Base-by-base conservation (phyloP, 495 filamentous ascomycete species). In the Cetradonia linearis region DNA sequence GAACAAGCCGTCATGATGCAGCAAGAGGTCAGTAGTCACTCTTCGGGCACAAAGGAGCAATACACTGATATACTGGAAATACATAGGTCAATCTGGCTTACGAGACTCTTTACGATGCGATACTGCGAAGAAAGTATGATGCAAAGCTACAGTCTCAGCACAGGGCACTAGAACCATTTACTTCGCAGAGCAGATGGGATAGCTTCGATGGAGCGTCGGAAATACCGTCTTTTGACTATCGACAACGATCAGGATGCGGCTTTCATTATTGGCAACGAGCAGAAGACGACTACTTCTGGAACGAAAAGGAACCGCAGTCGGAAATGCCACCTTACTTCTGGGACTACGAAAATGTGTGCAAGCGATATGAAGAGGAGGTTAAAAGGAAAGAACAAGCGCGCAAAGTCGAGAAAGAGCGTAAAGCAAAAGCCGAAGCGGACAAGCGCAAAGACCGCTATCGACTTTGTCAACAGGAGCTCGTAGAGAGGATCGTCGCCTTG, bases 41-140 rank as follows among this genome's bases (percentile, higher is more conserved):
- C 20, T 25, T 25, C n/a, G 20, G 25, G 16, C 42, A 46, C 28
- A 30, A 48, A 0, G 6, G 31, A 54, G 8, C n/a, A 23, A 27
- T 30, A 14, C 36, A 20, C 14, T 60, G 23, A n/a, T 34, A n/a
- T 36, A 53, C 2, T 18, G 13, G 5, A 37, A 23, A 23, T 31
- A 2, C 46, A n/a, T 36, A 60, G 58, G 33, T 60, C 7, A 20
- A 37, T 28, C 10, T 27, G 3, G 48, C 58, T 14, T 60, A 60
- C 16, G 58, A 53, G 36, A 44, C 48, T 3, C 58, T 60, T 40
- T 16, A 14, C 25, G 36, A 53, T 16, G 11, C 28, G 3, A 16
- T 7, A 13, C 11, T 8, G 11, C 47, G 58, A 44, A 0, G 2
- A 7, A 27, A 10, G 16, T 60, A 60, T 53, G 58, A 60, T 23